Evolutionary conservation across 306 rosid species (phyloP), one percentile per base, ranked within the genome.

Genomic region (Fragaria iinumae): DNA sequence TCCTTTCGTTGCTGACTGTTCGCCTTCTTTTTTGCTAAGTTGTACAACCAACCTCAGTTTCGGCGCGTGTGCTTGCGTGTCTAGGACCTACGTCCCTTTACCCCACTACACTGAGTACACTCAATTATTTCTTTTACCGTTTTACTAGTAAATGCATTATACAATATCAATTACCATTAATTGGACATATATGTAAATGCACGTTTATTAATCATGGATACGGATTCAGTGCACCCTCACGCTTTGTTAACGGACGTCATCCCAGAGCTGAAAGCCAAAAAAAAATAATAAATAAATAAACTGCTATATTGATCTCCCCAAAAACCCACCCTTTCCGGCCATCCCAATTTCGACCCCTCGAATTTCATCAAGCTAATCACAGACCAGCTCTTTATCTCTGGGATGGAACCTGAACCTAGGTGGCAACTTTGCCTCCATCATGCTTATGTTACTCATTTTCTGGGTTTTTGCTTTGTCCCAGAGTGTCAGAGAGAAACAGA

Each of bases 341-440:
- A 29, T 29, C 32, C 32, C 2, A 29, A 29, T 29, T 29, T 29
- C 2, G 32, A 29, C 32, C 32, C 32, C 32, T 29, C 32, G 32
- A 29, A 29, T 29, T 88, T 90, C 85, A 93, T 77, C 88, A 93
- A 29, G 79, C 73, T 93, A 93, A 80, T 91, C 96, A 81, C 93
- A 93, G 0, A 93, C 98, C 53, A 93, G 92, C 13, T 93, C 98
- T 82, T 93, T 97, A 77, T 93, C 98, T 83, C 84, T 90, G 1
- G 98, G 98, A 87, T 93, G 98, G 79, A 93, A 93, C 84, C 98
- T 86, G 74, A 93, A 93, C 38, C 98, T 97, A 4, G 97, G 97
- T 56, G 98, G 98, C 53, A 93, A 62, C 69, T 86, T 88, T 62
- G 96, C 88, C 85, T 93, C 98, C 39, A 93, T 97, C 87, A 83